Evolutionary conservation across 225 moss, liverwort and hornwort species (phyloP).

Genomic region (Asterella californica): DNA sequence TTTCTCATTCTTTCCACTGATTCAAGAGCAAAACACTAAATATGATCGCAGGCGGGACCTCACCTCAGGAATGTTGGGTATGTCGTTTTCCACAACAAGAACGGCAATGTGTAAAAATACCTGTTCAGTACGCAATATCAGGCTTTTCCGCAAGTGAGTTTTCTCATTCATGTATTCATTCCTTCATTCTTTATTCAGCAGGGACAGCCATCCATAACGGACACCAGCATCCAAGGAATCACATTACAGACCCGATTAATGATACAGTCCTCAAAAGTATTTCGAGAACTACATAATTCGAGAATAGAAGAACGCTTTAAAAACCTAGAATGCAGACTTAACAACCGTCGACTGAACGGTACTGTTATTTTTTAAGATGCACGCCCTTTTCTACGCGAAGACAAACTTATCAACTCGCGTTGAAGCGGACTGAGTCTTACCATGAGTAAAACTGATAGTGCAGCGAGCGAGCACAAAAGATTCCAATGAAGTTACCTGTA

Average conservation of each 20-base stretch:
- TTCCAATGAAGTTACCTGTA: constrained; percentile 89
- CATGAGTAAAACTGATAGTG: constrained; percentile 99
- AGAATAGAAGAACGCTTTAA: neutral
- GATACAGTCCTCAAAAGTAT: too few species aligned
- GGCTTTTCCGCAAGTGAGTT: neutral
- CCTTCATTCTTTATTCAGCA: too few species aligned
- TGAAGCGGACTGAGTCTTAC: constrained; percentile 30
- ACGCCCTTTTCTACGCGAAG: neutral
- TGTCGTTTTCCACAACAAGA: constrained; percentile 79
- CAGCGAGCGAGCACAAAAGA: constrained; percentile 78
- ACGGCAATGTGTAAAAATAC: constrained; percentile 91
- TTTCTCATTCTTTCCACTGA: neutral
- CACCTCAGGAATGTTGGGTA: constrained; percentile 38
- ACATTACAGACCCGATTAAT: too few species aligned
- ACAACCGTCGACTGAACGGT: neutral
- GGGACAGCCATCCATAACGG: too few species aligned
- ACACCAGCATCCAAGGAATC: too few species aligned
- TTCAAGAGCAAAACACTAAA: neutral
- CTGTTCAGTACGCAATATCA: constrained; percentile 37
- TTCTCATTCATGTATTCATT: neutral
- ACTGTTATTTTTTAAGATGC: neutral
- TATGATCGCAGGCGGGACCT: neutral
- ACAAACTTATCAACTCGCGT: neutral
- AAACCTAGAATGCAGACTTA: neutral
- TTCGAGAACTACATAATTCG: too few species aligned